These are phyloP conservation scores for Malus sieversii DNA, from an alignment of 306 rosid species.

Conservation along the genomic window DNA sequence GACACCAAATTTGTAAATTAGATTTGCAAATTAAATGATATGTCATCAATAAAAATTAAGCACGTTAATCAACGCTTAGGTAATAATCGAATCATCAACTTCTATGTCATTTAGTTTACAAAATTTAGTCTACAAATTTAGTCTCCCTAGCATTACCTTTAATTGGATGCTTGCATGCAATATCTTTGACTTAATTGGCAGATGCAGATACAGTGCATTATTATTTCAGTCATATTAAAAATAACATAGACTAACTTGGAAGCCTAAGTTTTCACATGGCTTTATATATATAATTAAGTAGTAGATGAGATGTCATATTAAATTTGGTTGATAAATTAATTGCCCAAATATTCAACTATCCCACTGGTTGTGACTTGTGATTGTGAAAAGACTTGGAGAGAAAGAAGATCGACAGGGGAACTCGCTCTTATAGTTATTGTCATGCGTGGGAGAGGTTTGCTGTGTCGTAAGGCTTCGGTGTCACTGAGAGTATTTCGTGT, in stretches of 20 bases:
- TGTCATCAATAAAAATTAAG: too few relatives aligned
- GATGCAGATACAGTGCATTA: neutral
- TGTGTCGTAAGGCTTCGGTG: neutral
- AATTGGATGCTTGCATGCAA: neutral
- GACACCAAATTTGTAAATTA: too few relatives aligned
- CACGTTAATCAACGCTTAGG: too few relatives aligned
- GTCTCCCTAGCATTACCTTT: rapidly evolving
- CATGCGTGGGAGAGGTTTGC: neutral
- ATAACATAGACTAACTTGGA: neutral
- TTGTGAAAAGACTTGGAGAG: neutral
- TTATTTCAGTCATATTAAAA: too few relatives aligned
- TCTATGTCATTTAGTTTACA: too few relatives aligned
- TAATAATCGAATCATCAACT: too few relatives aligned
- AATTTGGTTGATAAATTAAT: neutral
- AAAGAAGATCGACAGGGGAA: neutral
- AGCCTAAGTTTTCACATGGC: neutral
- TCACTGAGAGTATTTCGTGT: too few relatives aligned
- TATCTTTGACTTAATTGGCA: neutral
- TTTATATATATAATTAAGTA: neutral
- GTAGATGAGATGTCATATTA: conserved; percentile 2
- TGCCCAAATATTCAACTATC: neutral
- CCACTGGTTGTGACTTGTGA: neutral
- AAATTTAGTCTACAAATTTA: too few relatives aligned
- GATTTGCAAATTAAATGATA: too few relatives aligned
- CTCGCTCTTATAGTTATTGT: neutral